Percentiles rank a stretch among this genome's conserved stretches.
Evolutionary conservation across 2,329 filamentous ascomycete genomes (phyloP).

Genomic region (Penicillium nordicum): DNA sequence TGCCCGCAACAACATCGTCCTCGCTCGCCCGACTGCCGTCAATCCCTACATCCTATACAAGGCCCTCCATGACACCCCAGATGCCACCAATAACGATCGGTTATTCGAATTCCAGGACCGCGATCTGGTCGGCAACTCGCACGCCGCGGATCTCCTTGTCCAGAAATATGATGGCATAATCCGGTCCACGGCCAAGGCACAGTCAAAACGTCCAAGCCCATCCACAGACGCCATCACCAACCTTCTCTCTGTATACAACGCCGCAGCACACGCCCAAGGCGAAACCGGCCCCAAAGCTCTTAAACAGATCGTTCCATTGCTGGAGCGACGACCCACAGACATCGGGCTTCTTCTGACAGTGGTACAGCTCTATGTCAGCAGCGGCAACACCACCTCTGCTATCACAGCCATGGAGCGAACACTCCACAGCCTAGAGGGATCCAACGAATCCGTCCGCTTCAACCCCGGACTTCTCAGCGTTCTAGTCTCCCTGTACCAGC

Average conservation of each 20-base stretch:
- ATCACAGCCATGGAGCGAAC: conserved; percentile 73
- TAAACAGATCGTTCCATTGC: conserved; percentile 64
- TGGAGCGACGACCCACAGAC: conserved; percentile 73
- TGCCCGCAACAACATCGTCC: conserved; percentile 57
- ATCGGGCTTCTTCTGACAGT: conserved; percentile 76
- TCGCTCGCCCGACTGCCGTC: conserved; percentile 43
- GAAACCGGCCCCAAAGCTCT: conserved; percentile 65
- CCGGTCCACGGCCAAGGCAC: conserved; percentile 51
- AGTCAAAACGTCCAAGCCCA: conserved; percentile 48
- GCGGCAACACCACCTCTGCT: conserved; percentile 69
- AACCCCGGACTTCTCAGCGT: conserved; percentile 81
- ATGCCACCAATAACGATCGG: conserved; percentile 49
- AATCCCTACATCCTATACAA: conserved; percentile 61
- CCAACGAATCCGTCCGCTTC: conserved; percentile 68
- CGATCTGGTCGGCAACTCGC: conserved; percentile 52
- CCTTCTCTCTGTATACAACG: conserved; percentile 62
- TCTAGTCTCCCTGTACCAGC: conserved; percentile 72
- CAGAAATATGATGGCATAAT: conserved; percentile 59
- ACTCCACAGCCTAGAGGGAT: conserved; percentile 66
- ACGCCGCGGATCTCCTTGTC: conserved; percentile 57
- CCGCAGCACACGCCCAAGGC: conserved; percentile 64
- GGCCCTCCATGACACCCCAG: conserved; percentile 51
- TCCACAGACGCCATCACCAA: conserved; percentile 52
- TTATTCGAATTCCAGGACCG: conserved; percentile 59
- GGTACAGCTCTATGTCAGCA: conserved; percentile 74